Percentiles rank a stretch among this genome's conserved stretches.
These are phyloP conservation scores for Euphorbia lathyris DNA, from an alignment of 345 rosid genomes.

Conservation along the genomic window DNA sequence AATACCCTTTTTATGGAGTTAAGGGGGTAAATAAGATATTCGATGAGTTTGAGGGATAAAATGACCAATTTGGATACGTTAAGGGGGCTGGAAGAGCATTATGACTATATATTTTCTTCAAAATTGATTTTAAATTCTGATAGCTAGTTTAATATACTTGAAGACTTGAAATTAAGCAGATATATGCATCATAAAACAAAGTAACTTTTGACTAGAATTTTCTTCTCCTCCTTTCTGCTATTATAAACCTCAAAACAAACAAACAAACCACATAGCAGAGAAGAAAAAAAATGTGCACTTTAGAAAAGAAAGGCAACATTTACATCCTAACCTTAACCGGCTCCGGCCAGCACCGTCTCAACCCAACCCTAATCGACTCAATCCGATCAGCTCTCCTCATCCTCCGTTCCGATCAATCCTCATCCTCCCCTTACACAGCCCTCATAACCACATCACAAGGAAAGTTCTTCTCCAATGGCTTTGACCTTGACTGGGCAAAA, in stretches of 20 bases:
- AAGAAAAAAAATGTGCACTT: conserved; percentile 16
- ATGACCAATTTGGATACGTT: too few species aligned
- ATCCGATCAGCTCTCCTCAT: conserved; percentile 17
- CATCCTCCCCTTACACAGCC: conserved; percentile 15
- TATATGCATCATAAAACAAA: too few species aligned
- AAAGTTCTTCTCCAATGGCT: conserved; percentile 31
- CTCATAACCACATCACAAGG: conserved; percentile 26
- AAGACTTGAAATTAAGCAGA: too few species aligned
- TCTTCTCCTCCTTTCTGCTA: neutral
- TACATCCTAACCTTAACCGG: conserved; percentile 25
- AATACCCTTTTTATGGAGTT: too few species aligned
- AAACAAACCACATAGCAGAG: neutral
- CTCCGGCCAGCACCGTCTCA: conserved; percentile 22
- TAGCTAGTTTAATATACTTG: too few species aligned
- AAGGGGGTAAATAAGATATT: too few species aligned
- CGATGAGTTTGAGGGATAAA: too few species aligned
- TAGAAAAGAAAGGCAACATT: conserved; percentile 26
- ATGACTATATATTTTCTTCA: too few species aligned
- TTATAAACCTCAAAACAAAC: neutral
- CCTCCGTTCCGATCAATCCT: conserved; percentile 7
- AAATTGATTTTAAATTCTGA: too few species aligned
- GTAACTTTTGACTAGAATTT: too few species aligned
- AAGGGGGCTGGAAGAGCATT: too few species aligned
- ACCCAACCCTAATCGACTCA: conserved; percentile 23
- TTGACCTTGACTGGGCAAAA: conserved; percentile 22